Evolutionary conservation across 495 filamentous ascomycete species (phyloP), one percentile per base, ranked within the genome.

Genomic region (Amphirosellinia nigrospora): DNA sequence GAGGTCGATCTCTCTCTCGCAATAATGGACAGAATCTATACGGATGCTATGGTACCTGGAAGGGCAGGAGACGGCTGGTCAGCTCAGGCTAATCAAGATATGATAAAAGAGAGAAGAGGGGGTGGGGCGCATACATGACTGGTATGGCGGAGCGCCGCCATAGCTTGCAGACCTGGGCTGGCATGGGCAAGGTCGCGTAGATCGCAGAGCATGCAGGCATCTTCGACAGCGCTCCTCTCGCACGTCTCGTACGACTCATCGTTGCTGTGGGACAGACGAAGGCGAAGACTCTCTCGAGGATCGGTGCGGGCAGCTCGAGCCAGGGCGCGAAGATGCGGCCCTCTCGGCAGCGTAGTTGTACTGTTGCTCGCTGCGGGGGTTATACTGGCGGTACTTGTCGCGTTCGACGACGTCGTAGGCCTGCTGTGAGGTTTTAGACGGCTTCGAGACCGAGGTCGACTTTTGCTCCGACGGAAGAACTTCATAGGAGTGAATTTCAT

Each of bases 171-270:
- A 93, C 92, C 70, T 86, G 82, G 82, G 26, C 89, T 86, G 79
- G 92, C 94, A 74, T 91, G 89, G 50, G 93, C 90, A 66, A 99
- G 86, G 78, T 98, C 94, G 71, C 94, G 91, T 83, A 96, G 87
- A 82, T 97, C 94, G 83, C 96, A 99, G 34, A 97, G 89, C 93
- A 95, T 94, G 80, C 96, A 99, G 70, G 90, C 91, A 87, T 94
- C 90, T 72, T 91, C 92, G 52, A 90, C 85, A 71, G 90, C 88
- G 52, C 92, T 94, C 75, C 92, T 87, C 81, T 98, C 96, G 66
- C 92, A 94, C 28, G 89, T 89, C 59, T 90, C 87, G 79, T 95
- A 97, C 66, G 84, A 90, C 69, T 91, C 82, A 77, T 99, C 94
- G 26, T 80, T 77, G 23, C 88, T 81, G 79, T 98, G 96, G 19